Evolutionary conservation across 345 rosid genomes (phyloP), one percentile per base, ranked within the genome.

Genomic region (Physaria fendleri): DNA sequence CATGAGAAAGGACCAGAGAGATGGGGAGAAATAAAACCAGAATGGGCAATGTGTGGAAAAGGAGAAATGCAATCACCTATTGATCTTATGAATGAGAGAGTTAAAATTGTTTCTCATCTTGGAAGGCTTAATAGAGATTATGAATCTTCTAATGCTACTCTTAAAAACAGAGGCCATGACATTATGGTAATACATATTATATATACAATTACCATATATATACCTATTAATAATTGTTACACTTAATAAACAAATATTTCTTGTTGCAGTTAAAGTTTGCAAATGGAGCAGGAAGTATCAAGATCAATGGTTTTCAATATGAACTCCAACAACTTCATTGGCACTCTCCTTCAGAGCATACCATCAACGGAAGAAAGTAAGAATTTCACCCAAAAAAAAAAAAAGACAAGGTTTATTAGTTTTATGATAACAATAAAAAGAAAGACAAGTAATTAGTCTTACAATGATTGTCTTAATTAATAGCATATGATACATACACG

Each of bases 31-130:
- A 20, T 89, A 17, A 82, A 75, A 41, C 66, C 64, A 1, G 82
- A 85, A 27, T 93, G 97, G 95, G 33, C 68, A 14, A 32, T 52
- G 9, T 93, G 99, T 56, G 57, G 72, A 38, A 77, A 73, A 28
- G 99, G 99, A 66, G 28, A 75, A 2, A 83, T 85, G 79, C 97
- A 93, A 45, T 93, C 99, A 63, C 99, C 97, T 0, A 82, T 89
- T 21, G 91, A 89, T 74, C 59, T 93, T 6, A 35, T 74, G 65
- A 55, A 73, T 24, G 68, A 82, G 45, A 80, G 85, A 48, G 86
- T 86, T 54, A 37, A 65, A 27, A 48, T 81, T 6, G 85, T 79
- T 20, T 70, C 89, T n/a, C 75, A 76, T 64, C 69, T 85, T 15
- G 89, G 81, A 24, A 76, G 76, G 44, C 83, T 93, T 15, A 79